These are phyloP conservation scores for Penicillium sp. DNA, from an alignment of 2,329 filamentous ascomycete species.

Conservation along the genomic window DNA sequence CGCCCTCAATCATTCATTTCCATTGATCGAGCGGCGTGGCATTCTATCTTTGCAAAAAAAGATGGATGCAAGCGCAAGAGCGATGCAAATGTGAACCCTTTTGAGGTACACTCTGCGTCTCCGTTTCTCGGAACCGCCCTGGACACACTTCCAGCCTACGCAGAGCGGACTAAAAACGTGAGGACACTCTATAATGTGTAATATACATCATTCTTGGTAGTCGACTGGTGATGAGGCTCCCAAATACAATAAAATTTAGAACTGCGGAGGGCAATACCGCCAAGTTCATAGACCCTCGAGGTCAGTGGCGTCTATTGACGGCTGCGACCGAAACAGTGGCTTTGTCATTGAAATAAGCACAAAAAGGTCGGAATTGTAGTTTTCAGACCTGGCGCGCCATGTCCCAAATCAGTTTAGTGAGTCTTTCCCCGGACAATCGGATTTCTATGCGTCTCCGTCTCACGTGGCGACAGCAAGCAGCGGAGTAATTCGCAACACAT, in stretches of 20 bases:
- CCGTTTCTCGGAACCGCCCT: slow-evolving; percentile 52
- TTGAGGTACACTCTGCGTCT: slow-evolving; percentile 32
- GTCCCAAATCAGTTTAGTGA: not conserved
- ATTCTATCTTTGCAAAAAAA: slow-evolving; percentile 13
- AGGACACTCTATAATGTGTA: slow-evolving; percentile 36
- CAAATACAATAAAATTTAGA: too few relatives aligned
- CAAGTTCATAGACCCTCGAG: too few relatives aligned
- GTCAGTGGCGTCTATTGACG: too few relatives aligned
- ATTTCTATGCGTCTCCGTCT: slow-evolving; percentile 3
- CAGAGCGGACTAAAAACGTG: slow-evolving; percentile 53
- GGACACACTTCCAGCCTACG: slow-evolving; percentile 39
- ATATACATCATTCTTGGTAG: too few relatives aligned
- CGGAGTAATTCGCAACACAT: not conserved
- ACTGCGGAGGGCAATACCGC: too few relatives aligned
- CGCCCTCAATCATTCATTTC: slow-evolving; percentile 42
- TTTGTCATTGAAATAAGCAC: too few relatives aligned
- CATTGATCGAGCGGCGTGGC: slow-evolving; percentile 49
- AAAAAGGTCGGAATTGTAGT: too few relatives aligned
- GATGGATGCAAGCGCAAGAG: slow-evolving; percentile 45
- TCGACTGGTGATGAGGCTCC: too few relatives aligned
- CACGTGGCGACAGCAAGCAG: slow-evolving; percentile 13
- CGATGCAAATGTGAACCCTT: slow-evolving; percentile 27
- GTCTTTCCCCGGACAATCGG: slow-evolving; percentile 4
- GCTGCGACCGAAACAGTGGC: too few relatives aligned
- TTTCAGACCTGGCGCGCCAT: not conserved